phyloP scores from a whole-genome alignment of 2,329 filamentous ascomycete species.

The Harringtonia aguacate region DNA sequence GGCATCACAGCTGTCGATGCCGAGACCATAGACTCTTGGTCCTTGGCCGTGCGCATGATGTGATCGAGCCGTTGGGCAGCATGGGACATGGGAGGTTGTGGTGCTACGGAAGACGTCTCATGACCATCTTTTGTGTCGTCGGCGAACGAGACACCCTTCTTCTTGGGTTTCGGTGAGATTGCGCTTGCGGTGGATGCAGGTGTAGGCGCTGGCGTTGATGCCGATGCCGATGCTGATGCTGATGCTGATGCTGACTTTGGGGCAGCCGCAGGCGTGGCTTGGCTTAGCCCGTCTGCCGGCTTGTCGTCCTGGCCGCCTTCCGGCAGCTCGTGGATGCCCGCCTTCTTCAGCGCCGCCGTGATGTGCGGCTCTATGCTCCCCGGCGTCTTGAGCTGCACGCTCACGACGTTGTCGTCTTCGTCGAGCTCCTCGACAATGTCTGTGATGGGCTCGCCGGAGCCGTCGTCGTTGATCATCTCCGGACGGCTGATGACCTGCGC shows the following conservation, averaged over 20 bases:
- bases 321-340: slow-evolving; percentile 43
- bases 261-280: no score
- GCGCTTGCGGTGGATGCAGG: neutral
- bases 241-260: neutral
- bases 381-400: slow-evolving; percentile 53
- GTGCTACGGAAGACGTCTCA: slow-evolving; percentile 13
- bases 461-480: slow-evolving; percentile 38
- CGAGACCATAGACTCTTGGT: slow-evolving; percentile 37
- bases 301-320: slow-evolving; percentile 4
- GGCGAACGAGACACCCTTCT: slow-evolving; percentile 54
- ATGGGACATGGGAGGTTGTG: slow-evolving; percentile 14
- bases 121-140: slow-evolving; percentile 44
- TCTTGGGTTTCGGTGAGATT: slow-evolving; percentile 13
- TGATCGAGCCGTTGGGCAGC: slow-evolving; percentile 40
- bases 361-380: slow-evolving; percentile 58
- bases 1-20: slow-evolving; percentile 49
- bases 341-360: slow-evolving; percentile 63
- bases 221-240: neutral
- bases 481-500: slow-evolving; percentile 49
- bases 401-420: slow-evolving; percentile 77
- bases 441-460: slow-evolving; percentile 62
- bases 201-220: neutral
- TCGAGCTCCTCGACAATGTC: slow-evolving; percentile 92
- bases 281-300: neutral
- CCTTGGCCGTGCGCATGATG: slow-evolving; percentile 45